Percentiles rank a stretch among this genome's conserved stretches.
Conservation (phyloP, 2,329 filamentous ascomycete genomes). For the Botrytis pseudocinerea region DNA sequence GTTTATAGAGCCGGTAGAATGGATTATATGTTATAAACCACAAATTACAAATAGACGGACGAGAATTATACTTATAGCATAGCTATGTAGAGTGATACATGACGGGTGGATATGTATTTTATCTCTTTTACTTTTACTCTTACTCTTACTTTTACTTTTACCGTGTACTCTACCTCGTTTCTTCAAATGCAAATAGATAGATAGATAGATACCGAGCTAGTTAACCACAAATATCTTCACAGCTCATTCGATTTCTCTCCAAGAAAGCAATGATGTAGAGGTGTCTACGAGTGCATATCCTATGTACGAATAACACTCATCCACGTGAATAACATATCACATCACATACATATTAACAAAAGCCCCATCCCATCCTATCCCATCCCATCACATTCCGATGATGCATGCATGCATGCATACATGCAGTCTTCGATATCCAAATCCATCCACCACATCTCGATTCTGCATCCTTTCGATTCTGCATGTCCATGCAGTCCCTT, state of each 20-base stretch:
- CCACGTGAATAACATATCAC: no score
- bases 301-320: neutral
- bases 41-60: no score
- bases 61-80: neutral
- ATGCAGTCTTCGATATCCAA: neutral
- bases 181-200: neutral
- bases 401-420: neutral
- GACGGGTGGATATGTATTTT: no score
- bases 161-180: neutral
- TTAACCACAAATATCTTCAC: neutral
- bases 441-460: neutral
- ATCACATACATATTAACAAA: no score
- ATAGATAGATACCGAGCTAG: neutral
- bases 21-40: no score
- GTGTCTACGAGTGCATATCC: neutral
- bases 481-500: neutral
- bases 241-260: no score
- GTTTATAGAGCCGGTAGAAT: neutral
- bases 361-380: no score
- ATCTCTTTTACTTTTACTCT: no score
- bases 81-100: neutral
- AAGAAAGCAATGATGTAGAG: no score
- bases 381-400: neutral
- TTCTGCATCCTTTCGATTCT: neutral
- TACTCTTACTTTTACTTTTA: no score